These are phyloP conservation scores for Colletotrichum echinochloae DNA, from an alignment of 2,329 filamentous ascomycete species.

Conservation along the genomic window DNA sequence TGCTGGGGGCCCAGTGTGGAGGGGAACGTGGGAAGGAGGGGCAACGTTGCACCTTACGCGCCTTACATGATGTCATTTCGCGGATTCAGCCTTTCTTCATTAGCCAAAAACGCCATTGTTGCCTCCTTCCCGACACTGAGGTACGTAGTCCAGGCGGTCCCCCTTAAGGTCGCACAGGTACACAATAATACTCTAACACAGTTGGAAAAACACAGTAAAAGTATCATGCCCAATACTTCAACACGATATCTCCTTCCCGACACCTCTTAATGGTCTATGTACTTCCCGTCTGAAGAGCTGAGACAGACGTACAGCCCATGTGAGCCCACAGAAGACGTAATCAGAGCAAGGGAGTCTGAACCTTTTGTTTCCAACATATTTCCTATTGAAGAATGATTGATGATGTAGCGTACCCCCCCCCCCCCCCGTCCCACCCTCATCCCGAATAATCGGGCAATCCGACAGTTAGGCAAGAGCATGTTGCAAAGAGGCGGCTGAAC, in stretches of 20 bases:
- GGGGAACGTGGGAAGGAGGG: conserved; percentile 22
- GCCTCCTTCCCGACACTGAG: conserved; percentile 7
- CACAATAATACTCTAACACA: no score
- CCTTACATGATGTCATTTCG: conserved; percentile 37
- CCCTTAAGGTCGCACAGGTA: no score
- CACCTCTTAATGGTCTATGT: not conserved
- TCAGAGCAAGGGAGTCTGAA: conserved; percentile 7
- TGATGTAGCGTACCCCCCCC: no score
- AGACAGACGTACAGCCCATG: conserved; percentile 33
- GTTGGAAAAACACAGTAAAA: no score
- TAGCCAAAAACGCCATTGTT: conserved; percentile 15
- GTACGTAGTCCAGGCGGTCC: no score
- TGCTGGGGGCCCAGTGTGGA: conserved; percentile 17
- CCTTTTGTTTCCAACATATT: not conserved
- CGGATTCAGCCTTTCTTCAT: conserved; percentile 8
- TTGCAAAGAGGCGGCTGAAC: not conserved
- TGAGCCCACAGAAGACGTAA: conserved; percentile 37
- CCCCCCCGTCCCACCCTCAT: conserved; percentile 1
- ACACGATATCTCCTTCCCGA: conserved; percentile 13
- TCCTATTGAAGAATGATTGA: conserved; percentile 9
- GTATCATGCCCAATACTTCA: no score
- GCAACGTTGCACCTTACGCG: conserved; percentile 19
- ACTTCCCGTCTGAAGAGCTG: conserved; percentile 15
- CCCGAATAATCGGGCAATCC: conserved; percentile 2
- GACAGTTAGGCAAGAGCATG: not conserved